Base-by-base conservation (phyloP, 495 filamentous ascomycete genomes). In the Penicillium verhagenii region DNA sequence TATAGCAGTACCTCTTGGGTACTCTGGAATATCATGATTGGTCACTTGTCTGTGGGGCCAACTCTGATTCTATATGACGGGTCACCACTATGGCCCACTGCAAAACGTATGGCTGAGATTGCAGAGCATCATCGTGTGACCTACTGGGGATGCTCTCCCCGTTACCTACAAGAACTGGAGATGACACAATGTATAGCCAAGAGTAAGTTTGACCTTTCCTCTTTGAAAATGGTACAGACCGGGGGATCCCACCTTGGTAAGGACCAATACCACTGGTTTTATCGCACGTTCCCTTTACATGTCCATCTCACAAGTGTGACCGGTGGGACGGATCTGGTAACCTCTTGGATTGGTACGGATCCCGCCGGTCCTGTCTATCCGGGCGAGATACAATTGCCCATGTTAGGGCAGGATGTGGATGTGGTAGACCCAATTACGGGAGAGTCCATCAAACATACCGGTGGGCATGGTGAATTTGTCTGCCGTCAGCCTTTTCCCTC, bases 251-350 rank as follows among this genome's bases (percentile, higher is more conserved):
- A 86, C 87, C 6, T 77, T 85, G 29, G 80, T 79, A 19, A 77
- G 84, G 75, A 84, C 38, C 74, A 86, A 44, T 89, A 89, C 65
- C 78, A 86, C 50, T 91, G 86, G 86, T 89, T 90, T 71, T 90
- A 90, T 67, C 85, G 88, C 64, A 86, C 74, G 16, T 91, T 91
- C 64, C 86, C 87, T 0, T 25, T 74, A 1, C 54, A 64, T 55
- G 77, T 83, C 2, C 86, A 87, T n/a, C 76, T 90, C 1, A 75
- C 64, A 37, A 91, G 90, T 65, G 83, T 90, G 40, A 83, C 84
- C 5, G 88, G 88, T 23, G 87, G 86, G 42, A 91, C 87, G 5
- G 88, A 91, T 70, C 86, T 54, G 80, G 86, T 40, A 81, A 84
- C 23, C 82, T 83, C 57, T 83, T 91, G 59, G 84, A 89, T 90